Conservation (phyloP, 2,329 filamentous ascomycete genomes). For the Fusarium luffae region DNA sequence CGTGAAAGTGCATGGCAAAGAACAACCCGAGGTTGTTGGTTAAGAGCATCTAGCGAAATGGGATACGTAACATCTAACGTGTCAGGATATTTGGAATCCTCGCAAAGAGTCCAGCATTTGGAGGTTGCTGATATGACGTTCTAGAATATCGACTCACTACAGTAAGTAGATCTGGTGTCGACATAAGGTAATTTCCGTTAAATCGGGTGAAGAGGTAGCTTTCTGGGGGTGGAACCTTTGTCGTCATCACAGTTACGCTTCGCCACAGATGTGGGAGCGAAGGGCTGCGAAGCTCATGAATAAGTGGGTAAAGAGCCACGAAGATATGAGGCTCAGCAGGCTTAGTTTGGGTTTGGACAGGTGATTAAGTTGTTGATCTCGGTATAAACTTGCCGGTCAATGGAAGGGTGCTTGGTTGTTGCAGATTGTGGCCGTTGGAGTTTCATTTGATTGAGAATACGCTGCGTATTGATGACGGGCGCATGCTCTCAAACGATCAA, state of each 20-base stretch:
- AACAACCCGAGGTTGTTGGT: neutral
- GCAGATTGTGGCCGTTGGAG: neutral
- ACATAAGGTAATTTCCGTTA: neutral
- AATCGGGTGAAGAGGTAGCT: neutral
- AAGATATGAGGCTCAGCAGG: constrained; percentile 34
- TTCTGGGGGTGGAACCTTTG: constrained; percentile 4
- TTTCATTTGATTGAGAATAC: constrained; percentile 1
- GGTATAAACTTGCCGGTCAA: constrained; percentile 3
- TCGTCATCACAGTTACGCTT: constrained; percentile 22
- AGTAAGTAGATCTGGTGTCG: neutral
- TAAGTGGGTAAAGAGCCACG: constrained; percentile 10
- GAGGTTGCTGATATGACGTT: constrained; percentile 6
- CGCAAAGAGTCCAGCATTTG: neutral
- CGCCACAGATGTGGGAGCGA: constrained; percentile 18
- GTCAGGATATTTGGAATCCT: constrained; percentile 1
- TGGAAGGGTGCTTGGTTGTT: neutral
- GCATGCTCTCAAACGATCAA: neutral
- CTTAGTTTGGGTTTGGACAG: constrained; percentile 4
- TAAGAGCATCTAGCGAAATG: neutral
- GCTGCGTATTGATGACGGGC: constrained; percentile 24
- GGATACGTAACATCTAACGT: neutral
- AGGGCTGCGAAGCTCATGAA: constrained; percentile 7
- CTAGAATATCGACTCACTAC: constrained; percentile 6
- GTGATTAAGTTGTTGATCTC: neutral
- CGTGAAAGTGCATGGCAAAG: neutral